These are phyloP conservation scores for Volvox africanus DNA, from an alignment of 139 green algal species.

Conservation along the genomic window DNA sequence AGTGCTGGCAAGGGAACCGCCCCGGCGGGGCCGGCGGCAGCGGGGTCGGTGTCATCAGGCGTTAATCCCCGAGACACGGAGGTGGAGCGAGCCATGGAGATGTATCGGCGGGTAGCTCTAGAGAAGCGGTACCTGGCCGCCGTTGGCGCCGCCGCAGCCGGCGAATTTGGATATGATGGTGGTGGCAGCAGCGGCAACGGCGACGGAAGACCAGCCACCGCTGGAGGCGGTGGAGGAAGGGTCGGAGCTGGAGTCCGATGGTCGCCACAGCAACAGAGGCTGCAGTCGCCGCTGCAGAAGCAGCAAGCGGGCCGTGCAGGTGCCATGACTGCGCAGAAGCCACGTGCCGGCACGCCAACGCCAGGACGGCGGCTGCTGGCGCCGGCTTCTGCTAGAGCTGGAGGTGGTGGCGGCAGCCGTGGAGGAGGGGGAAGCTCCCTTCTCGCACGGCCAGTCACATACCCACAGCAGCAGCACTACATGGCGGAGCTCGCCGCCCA, in stretches of 20 bases:
- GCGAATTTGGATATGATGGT: background rate
- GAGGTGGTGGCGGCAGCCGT: background rate
- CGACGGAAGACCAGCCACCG: background rate
- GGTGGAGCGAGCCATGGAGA: background rate
- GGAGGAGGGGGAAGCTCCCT: background rate
- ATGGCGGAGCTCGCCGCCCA: background rate
- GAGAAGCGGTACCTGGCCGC: constrained; percentile 19
- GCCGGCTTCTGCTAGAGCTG: background rate
- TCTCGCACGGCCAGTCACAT: background rate
- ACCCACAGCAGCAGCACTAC: constrained; percentile 19
- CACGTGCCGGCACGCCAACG: background rate
- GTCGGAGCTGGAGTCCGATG: too few relatives aligned
- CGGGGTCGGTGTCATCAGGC: background rate
- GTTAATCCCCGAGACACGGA: background rate
- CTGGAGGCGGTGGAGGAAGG: too few relatives aligned
- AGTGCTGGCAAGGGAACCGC: background rate
- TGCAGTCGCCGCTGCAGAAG: background rate
- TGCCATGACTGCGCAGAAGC: background rate
- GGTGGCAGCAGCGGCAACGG: background rate
- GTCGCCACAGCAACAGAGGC: background rate
- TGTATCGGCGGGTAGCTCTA: background rate
- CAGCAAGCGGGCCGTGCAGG: background rate
- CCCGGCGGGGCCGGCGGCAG: background rate
- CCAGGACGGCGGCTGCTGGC: background rate
- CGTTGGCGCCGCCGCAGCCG: background rate